Evolutionary conservation across 805 yeast species (phyloP), one percentile per base, ranked within the genome.

Genomic region (Pichia sporocuriosa): DNA sequence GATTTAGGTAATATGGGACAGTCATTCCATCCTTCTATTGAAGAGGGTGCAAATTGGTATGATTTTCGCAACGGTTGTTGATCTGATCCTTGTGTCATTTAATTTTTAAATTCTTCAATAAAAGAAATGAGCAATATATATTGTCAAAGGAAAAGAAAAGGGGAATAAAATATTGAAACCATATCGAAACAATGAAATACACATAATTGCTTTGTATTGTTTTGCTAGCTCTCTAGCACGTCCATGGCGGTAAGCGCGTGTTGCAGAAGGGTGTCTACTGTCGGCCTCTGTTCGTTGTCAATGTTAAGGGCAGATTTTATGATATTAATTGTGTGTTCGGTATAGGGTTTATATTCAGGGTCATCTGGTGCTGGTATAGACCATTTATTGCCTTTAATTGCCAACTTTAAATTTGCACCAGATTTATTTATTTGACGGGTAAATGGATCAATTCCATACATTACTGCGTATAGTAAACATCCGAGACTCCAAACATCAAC

Each of bases 401-500:
- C 95, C 51, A 87, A 67, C 38, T 71, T 77, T 50, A 88, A 67
- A 49, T 81, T 84, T 5, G 94, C 96, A 13, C 97, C 97, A 44
- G 79, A 76, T 31, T 81, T 79, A 34, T 75, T 70, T 54, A 86
- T 93, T 57, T 84, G 80, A 56, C 85, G 71, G 57, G 88, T 96
- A 59, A 89, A 89, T 1, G 97, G 97, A 4, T 95, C 84, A 24
- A 70, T 70, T 0, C 83, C 82, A 63, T 84, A 89, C 59, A 90
- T 69, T 49, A 85, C 63, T 1, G 88, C 77, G 59, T 84, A 89
- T 15, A 87, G 58, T 1, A 87, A 68, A 55, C 96, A 87, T 0
- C 97, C 97, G 23, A 89, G 61, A 3, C 95, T 82, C 97, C 97
- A 89, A 21, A 90, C 76, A 59, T 89, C 97, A 4, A 84, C 79